A percentile compares a stretch with the other conserved stretches of the same genome.
Evolutionary conservation across 2,329 filamentous ascomycete genomes (phyloP).

Genomic region (Paraconiothyrium sp.): DNA sequence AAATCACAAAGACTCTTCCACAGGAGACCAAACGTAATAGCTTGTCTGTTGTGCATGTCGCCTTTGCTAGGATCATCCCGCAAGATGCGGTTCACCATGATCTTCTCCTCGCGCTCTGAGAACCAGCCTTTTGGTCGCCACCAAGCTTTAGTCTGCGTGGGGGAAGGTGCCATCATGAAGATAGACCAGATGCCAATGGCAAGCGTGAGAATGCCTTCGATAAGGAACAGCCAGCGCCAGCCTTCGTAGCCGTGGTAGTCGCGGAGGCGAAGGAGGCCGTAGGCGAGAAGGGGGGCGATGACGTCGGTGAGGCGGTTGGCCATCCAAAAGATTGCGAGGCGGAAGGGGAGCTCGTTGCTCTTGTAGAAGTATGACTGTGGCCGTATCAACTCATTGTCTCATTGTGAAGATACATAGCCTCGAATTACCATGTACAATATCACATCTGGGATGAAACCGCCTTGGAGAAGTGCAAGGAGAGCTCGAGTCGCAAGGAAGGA

Average conservation of each 20-base stretch:
- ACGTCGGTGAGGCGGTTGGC: conserved; percentile 44
- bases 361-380: conserved; percentile 72
- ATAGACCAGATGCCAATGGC: conserved; percentile 31
- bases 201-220: conserved; percentile 52
- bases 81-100: conserved; percentile 70
- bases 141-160: conserved; percentile 63
- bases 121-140: conserved; percentile 66
- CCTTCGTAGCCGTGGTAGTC: conserved; percentile 53
- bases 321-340: conserved; percentile 54
- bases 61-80: conserved; percentile 67
- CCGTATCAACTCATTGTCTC: neutral
- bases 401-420: neutral
- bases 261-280: conserved; percentile 51
- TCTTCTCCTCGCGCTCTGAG: conserved; percentile 70
- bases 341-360: conserved; percentile 50
- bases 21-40: conserved; percentile 26
- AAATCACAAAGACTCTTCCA: conserved; percentile 31
- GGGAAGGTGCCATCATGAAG: conserved; percentile 54
- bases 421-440: conserved; percentile 65
- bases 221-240: conserved; percentile 56
- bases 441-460: conserved; percentile 66
- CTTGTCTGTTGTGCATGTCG: conserved; percentile 56
- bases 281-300: conserved; percentile 47
- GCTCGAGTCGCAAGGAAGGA: conserved; percentile 50
- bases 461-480: conserved; percentile 53